Base-by-base conservation (phyloP, 257 asterid species). In the Cruciata laevipes region DNA sequence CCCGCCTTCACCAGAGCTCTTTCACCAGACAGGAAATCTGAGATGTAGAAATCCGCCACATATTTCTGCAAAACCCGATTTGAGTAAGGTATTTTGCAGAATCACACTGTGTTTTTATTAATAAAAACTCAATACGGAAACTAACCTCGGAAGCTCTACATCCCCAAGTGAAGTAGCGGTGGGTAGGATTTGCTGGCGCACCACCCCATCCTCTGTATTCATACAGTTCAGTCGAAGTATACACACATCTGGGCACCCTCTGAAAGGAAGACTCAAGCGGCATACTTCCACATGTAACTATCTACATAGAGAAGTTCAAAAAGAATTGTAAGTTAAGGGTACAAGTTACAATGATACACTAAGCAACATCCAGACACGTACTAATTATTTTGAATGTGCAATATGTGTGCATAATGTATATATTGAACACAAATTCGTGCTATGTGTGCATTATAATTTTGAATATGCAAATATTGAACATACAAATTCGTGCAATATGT, bases 241-340 rank as follows among this genome's bases (percentile, higher is more conserved):
- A 91, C 20, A 95, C 89, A 69, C 99, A 90, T 83, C 99, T 86
- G 56, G 87, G 82, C 58, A 83, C 77, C 83, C 79, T 81, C 82
- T 88, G 96, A 74, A 87, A 94, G 53, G 99, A 90, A 37, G 99
- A 83, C 75, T 90, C 98, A 65, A 94, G 98, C 42, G 99, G 95
- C 77, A 91, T 79, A 78, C 98, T 89, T 44, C 99, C 99, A 81
- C 99, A 94, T 25, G 99, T 94, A 75, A 91, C 98, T 60, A 94
- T 95, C 99, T 94, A 68, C 65, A 75, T 38, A 67, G 53, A 76
- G 67, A 63, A 42, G 12, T 66, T 57, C 1, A 14, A 14, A 25
- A 49, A 61, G 37, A 21, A 17, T 38, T 32, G 53, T 35, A 32
- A 55, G 66, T 33, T 57, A 42, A 42, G 16, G 38, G 51, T 12